Evolutionary conservation across 1,284 basidiomycete genomes (phyloP).

Genomic region (Fomitopsis pinicola): DNA sequence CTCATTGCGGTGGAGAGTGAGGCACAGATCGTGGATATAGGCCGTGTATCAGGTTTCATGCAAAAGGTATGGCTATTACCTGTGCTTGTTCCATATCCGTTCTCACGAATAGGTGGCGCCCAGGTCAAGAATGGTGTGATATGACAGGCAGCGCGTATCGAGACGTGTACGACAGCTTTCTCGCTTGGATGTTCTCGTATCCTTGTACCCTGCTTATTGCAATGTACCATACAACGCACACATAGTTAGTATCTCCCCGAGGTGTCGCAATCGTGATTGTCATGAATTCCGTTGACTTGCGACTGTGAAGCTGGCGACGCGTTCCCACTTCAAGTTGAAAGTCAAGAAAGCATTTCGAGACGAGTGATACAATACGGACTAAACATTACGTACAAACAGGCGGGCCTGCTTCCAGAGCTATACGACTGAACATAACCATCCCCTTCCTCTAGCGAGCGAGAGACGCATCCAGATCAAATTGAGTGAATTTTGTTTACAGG

Average conservation of each 20-base stretch:
- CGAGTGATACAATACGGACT: background rate
- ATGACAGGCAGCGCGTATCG: slow-evolving; percentile 26
- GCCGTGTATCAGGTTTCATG: slow-evolving; percentile 87
- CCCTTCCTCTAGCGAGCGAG: background rate
- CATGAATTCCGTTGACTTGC: no score
- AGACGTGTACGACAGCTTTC: background rate
- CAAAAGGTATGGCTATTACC: slow-evolving; percentile 50
- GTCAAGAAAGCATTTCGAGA: background rate
- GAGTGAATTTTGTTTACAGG: background rate
- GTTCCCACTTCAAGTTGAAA: no score
- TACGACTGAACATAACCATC: background rate
- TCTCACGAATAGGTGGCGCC: slow-evolving; percentile 8
- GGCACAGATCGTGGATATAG: slow-evolving; percentile 78
- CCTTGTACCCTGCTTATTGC: background rate
- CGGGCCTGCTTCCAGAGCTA: background rate
- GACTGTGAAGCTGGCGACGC: no score
- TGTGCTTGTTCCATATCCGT: background rate
- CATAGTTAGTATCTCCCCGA: background rate
- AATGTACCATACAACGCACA: slow-evolving; percentile 9
- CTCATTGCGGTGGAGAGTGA: slow-evolving; percentile 89
- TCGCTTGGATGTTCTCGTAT: slow-evolving; percentile 4
- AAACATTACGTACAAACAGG: slow-evolving; percentile 1
- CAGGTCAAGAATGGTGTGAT: slow-evolving; percentile 70
- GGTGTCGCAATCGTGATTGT: no score
- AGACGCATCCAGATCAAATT: background rate